Percentiles rank a stretch among this genome's conserved stretches.
Conservation (phyloP, 78 protist genomes). For the slime mould (Dictyostelium discoideum) region DNA sequence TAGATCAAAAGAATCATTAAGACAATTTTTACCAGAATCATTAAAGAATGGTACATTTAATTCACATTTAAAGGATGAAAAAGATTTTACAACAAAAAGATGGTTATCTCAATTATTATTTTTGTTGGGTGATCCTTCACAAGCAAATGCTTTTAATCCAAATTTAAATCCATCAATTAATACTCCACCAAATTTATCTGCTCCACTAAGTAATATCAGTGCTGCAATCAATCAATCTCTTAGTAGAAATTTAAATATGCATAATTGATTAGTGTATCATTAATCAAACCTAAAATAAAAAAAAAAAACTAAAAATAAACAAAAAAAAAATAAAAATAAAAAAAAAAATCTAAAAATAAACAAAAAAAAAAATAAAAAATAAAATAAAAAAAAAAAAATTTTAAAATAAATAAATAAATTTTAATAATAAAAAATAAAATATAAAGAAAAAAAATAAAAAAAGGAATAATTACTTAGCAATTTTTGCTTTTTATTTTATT, state of each 20-base stretch:
- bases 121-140: constrained; percentile 43
- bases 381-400: background rate
- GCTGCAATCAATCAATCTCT: constrained; percentile 74
- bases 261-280: background rate
- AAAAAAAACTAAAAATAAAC: background rate
- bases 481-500: too few species aligned
- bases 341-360: background rate
- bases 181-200: constrained; percentile 46
- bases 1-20: constrained; percentile 75
- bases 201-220: constrained; percentile 53
- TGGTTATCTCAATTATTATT: constrained; percentile 77
- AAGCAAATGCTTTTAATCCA: constrained; percentile 71
- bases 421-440: too few species aligned
- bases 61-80: constrained; percentile 73
- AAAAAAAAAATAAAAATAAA: background rate
- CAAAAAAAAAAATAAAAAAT: background rate
- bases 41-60: constrained; percentile 77
- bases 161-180: constrained; percentile 53
- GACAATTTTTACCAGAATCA: constrained; percentile 70
- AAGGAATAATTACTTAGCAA: too few species aligned
- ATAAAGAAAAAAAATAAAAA: background rate
- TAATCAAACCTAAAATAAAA: background rate
- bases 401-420: background rate
- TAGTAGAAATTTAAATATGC: constrained; percentile 42
- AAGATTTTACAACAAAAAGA: constrained; percentile 75